Percentiles rank a stretch among this genome's conserved stretches.
Conservation (phyloP, 345 rosid genomes). For the Corchorus capsularis region DNA sequence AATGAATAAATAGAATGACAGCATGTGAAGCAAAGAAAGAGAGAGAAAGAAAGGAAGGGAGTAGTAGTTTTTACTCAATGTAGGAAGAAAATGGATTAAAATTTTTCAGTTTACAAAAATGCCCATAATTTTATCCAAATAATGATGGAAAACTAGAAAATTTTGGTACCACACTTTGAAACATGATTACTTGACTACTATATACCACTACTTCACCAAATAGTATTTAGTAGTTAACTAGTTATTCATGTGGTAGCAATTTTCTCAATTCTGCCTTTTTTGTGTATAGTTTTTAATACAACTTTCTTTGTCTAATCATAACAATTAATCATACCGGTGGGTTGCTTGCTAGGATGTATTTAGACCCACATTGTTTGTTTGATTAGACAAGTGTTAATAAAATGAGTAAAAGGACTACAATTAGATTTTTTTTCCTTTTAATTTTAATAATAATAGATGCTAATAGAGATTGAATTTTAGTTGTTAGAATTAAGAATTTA, state of each 20-base stretch:
- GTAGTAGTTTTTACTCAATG: conserved; percentile 19
- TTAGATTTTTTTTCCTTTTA: neutral
- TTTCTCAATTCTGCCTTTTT: neutral
- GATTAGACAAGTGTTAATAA: conserved; percentile 20
- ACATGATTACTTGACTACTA: conserved; percentile 19
- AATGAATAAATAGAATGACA: conserved; percentile 38
- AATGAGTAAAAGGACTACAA: too few relatives aligned
- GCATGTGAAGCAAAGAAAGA: conserved; percentile 40
- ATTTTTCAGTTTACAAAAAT: conserved; percentile 30
- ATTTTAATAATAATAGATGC: too few relatives aligned
- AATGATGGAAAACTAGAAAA: neutral
- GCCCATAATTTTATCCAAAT: conserved; percentile 27
- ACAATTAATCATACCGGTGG: conserved; percentile 17
- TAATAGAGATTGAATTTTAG: too few relatives aligned
- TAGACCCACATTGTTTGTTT: conserved; percentile 20
- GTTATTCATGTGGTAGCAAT: neutral
- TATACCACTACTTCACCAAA: neutral
- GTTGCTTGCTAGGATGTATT: conserved; percentile 20
- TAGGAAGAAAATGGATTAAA: neutral
- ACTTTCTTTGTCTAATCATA: conserved; percentile 9
- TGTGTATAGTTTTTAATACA: neutral
- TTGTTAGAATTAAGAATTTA: too few relatives aligned
- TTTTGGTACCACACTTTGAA: conserved; percentile 20
- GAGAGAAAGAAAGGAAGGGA: conserved; percentile 17
- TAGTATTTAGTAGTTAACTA: neutral